Conservation (phyloP, 768 basidiomycete species). For the Galerina marginata region DNA sequence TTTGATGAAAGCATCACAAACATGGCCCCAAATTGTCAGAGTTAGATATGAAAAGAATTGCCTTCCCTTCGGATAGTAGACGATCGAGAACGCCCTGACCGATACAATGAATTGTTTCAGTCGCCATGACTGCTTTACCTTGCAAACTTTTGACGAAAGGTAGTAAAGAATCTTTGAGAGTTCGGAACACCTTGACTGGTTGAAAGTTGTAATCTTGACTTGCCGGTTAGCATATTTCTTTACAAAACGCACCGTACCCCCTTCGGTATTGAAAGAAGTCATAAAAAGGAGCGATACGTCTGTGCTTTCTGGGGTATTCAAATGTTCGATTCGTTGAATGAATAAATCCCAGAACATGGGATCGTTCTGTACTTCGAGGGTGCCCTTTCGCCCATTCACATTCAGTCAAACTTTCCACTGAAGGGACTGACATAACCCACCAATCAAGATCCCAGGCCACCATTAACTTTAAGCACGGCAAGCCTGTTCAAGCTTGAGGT, state of each 20-base stretch:
- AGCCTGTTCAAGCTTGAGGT: conserved; percentile 71
- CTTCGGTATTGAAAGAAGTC: conserved; percentile 94
- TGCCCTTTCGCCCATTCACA: conserved; percentile 77
- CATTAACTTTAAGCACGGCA: conserved; percentile 88
- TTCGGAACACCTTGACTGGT: conserved; percentile 86
- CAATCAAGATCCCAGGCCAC: conserved; percentile 86
- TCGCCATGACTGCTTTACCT: conserved; percentile 81
- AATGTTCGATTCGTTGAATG: conserved; percentile 86
- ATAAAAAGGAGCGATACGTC: conserved; percentile 88
- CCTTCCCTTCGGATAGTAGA: conserved; percentile 86
- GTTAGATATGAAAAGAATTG: conserved; percentile 95
- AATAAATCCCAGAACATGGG: conserved; percentile 89
- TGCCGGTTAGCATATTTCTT: conserved; percentile 87
- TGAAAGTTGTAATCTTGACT: conserved; percentile 80
- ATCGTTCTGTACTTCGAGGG: conserved; percentile 86
- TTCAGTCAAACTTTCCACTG: conserved; percentile 30
- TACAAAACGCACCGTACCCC: conserved; percentile 85
- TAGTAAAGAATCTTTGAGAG: conserved; percentile 79
- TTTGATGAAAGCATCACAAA: conserved; percentile 58
- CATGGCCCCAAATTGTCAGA: conserved; percentile 94
- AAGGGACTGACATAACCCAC: conserved; percentile 42
- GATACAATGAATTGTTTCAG: conserved; percentile 85
- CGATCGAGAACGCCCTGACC: conserved; percentile 90
- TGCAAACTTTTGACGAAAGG: conserved; percentile 70
- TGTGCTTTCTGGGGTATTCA: conserved; percentile 72